Evolutionary conservation across 2,329 filamentous ascomycete genomes (phyloP).

Genomic region (Colletotrichum chrysophilum): DNA sequence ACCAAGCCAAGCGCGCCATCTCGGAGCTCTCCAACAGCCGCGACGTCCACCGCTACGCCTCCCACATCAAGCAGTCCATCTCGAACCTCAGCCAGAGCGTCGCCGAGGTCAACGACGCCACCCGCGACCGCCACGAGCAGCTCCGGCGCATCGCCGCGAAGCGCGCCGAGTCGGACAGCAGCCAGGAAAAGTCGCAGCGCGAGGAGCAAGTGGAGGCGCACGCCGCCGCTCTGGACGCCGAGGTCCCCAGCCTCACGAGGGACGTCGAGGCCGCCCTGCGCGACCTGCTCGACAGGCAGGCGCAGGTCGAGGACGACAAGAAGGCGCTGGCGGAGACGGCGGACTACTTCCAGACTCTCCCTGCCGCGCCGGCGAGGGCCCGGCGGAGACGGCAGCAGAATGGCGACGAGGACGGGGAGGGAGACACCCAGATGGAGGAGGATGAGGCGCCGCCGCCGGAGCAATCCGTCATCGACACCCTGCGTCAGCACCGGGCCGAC

Average conservation of each 20-base stretch:
- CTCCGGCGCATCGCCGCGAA: slow-evolving; percentile 37
- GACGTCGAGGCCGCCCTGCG: slow-evolving; percentile 53
- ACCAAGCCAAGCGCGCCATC: slow-evolving; percentile 42
- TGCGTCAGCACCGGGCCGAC: slow-evolving; percentile 38
- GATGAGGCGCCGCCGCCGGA: slow-evolving; percentile 13
- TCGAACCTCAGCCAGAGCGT: slow-evolving; percentile 49
- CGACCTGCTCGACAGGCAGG: slow-evolving; percentile 52
- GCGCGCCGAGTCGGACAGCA: slow-evolving; percentile 39
- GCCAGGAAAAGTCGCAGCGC: slow-evolving; percentile 35
- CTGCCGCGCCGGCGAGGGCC: not conserved
- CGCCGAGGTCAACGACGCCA: slow-evolving; percentile 54
- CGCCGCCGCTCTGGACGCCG: slow-evolving; percentile 39
- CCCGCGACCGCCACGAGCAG: slow-evolving; percentile 39
- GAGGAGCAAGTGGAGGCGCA: slow-evolving; percentile 44
- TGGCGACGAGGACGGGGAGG: slow-evolving; percentile 26
- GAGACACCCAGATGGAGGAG: slow-evolving; percentile 16
- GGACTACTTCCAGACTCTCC: slow-evolving; percentile 13
- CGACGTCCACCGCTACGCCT: slow-evolving; percentile 46
- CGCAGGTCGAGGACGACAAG: slow-evolving; percentile 54
- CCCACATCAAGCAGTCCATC: slow-evolving; percentile 50
- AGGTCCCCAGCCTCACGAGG: slow-evolving; percentile 47
- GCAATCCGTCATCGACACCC: slow-evolving; percentile 34
- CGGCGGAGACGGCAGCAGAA: slow-evolving; percentile 18
- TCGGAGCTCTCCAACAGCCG: slow-evolving; percentile 47
- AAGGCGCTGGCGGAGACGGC: slow-evolving; percentile 40